phyloP scores from a whole-genome alignment of 805 yeast genomes.

The Starmerella geochares region DNA sequence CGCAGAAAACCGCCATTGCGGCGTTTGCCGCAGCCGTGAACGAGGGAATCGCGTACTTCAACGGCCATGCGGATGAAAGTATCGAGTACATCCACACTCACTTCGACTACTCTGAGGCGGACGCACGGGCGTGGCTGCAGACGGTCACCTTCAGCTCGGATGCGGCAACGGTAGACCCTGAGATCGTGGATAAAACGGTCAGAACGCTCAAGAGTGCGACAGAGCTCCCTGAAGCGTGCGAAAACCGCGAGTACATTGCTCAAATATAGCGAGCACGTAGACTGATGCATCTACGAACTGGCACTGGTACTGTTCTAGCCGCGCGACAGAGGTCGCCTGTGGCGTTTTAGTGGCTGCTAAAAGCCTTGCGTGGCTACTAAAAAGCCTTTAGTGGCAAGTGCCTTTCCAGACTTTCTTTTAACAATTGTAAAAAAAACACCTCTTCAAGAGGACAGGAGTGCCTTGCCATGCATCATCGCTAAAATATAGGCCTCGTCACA shows the following conservation, averaged over 20 bases:
- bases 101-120: conserved; percentile 66
- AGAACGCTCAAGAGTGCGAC: conserved; percentile 53
- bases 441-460: no score
- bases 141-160: conserved; percentile 56
- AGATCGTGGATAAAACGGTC: conserved; percentile 47
- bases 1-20: conserved; percentile 28
- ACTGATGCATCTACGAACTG: neutral
- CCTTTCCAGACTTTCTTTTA: no score
- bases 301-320: no score
- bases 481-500: no score
- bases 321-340: no score
- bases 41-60: conserved; percentile 60
- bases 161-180: conserved; percentile 41
- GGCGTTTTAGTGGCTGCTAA: no score
- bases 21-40: conserved; percentile 47
- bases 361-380: no score
- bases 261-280: neutral
- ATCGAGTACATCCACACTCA: conserved; percentile 52
- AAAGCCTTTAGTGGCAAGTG: no score
- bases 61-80: conserved; percentile 51
- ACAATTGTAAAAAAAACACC: no score
- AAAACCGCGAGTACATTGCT: conserved; percentile 17
- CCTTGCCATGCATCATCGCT: no score
- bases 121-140: conserved; percentile 71
- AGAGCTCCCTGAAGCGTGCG: conserved; percentile 35